These are phyloP conservation scores for Kazachstania taianensis DNA, from an alignment of 805 yeast species.

Conservation along the genomic window DNA sequence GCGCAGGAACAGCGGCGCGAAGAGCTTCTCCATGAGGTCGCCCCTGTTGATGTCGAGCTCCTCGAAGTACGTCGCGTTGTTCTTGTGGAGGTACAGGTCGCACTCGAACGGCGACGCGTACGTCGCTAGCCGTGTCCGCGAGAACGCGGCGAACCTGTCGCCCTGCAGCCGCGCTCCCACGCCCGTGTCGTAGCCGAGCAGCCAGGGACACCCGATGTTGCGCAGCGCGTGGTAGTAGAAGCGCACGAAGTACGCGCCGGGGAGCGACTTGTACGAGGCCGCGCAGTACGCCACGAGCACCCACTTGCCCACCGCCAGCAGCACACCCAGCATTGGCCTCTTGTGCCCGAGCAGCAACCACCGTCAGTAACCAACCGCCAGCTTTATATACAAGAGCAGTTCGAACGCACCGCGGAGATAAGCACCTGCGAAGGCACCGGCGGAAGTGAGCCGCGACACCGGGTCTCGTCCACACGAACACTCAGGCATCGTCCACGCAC, in stretches of 20 bases:
- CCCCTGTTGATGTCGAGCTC: conserved; percentile 77
- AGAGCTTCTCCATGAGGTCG: conserved; percentile 43
- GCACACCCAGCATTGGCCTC: too few relatives aligned
- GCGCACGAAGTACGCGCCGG: conserved; percentile 54
- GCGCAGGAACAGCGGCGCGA: conserved; percentile 48
- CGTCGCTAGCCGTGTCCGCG: conserved; percentile 35
- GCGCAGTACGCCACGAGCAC: conserved; percentile 11
- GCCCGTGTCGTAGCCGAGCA: conserved; percentile 16
- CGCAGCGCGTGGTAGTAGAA: conserved; percentile 43
- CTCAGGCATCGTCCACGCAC: too few relatives aligned
- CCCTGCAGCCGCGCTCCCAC: conserved; percentile 15
- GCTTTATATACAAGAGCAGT: too few relatives aligned
- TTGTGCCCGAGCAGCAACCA: too few relatives aligned
- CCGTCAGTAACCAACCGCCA: too few relatives aligned
- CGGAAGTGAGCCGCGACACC: too few relatives aligned
- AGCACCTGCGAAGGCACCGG: too few relatives aligned
- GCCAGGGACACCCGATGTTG: conserved; percentile 33
- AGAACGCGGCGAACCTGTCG: conserved; percentile 30
- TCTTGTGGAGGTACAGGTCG: conserved; percentile 80
- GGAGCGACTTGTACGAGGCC: conserved; percentile 48
- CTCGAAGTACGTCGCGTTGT: conserved; percentile 72
- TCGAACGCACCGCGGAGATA: too few relatives aligned
- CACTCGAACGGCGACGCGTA: conserved; percentile 70
- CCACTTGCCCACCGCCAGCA: conserved; percentile 8
- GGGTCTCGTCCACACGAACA: too few relatives aligned